phyloP scores from a whole-genome alignment of 352 stramenopile species.

The Phytophthora ohioensis region DNA sequence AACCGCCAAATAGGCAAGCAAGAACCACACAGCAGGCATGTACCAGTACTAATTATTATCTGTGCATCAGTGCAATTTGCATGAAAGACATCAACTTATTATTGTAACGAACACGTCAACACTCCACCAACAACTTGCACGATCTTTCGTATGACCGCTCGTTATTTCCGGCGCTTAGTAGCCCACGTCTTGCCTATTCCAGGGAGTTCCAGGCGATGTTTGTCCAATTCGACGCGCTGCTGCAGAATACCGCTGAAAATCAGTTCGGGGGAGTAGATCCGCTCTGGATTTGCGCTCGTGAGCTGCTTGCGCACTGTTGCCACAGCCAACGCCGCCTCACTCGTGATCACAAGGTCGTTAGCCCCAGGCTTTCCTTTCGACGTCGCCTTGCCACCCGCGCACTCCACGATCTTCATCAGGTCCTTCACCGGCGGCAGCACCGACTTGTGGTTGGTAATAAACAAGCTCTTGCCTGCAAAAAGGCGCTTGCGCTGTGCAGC shows the following conservation, averaged over 20 bases:
- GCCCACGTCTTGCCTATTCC: conserved; percentile 27
- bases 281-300: conserved; percentile 29
- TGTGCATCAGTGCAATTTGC: conserved; percentile 19
- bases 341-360: conserved; percentile 59
- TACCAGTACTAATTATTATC: conserved; percentile 38
- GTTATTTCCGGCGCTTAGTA: conserved; percentile 41
- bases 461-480: conserved; percentile 43
- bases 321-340: conserved; percentile 37
- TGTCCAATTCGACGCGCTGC: conserved; percentile 48
- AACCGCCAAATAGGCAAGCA: conserved; percentile 34
- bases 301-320: conserved; percentile 55
- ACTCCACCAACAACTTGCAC: neutral
- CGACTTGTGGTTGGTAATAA: conserved; percentile 68
- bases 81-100: conserved; percentile 28
- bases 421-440: conserved; percentile 55
- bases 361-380: conserved; percentile 41
- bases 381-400: conserved; percentile 47
- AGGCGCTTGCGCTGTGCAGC: conserved; percentile 39
- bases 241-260: conserved; percentile 56
- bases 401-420: conserved; percentile 62
- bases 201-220: conserved; percentile 39
- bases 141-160: neutral
- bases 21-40: neutral
- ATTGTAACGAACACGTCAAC: conserved; percentile 26
- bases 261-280: conserved; percentile 56